Evolutionary conservation across 805 yeast genomes (phyloP).

Genomic region (Myxozyma mucilagina): DNA sequence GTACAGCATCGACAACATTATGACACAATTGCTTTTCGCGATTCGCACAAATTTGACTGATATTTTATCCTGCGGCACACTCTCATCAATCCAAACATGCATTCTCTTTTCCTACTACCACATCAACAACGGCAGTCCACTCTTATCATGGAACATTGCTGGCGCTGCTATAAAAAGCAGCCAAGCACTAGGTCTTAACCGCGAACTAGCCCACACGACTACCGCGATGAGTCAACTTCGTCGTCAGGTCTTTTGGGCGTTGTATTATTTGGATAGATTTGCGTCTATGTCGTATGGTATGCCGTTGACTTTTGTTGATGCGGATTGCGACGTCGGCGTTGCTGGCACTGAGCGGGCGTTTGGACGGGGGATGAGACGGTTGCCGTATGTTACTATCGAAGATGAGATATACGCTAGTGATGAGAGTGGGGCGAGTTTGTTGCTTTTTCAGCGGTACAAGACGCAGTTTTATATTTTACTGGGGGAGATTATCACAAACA

Average conservation of each 20-base stretch:
- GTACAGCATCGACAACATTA: slow-evolving; percentile 2
- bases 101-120: slow-evolving; percentile 14
- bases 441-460: slow-evolving; percentile 14
- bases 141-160: slow-evolving; percentile 17
- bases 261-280: slow-evolving; percentile 18
- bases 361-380: not conserved
- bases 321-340: slow-evolving; percentile 17
- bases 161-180: slow-evolving; percentile 18
- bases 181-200: slow-evolving; percentile 19
- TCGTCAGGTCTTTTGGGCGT: slow-evolving; percentile 25
- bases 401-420: slow-evolving; percentile 2
- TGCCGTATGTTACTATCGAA: not conserved
- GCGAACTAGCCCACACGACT: not conserved
- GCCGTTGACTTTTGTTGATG: slow-evolving; percentile 14
- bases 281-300: slow-evolving; percentile 19
- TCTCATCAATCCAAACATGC: slow-evolving; percentile 22
- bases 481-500: slow-evolving; percentile 11
- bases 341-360: not conserved
- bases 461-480: slow-evolving; percentile 15
- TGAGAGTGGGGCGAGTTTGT: not conserved
- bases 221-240: slow-evolving; percentile 2
- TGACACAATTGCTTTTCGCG: slow-evolving; percentile 13
- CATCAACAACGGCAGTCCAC: slow-evolving; percentile 17
- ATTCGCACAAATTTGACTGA: slow-evolving; percentile 17
- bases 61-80: slow-evolving; percentile 17